These are phyloP conservation scores for Reticulascus tulasneorum DNA, from an alignment of 2,329 filamentous ascomycete genomes.

Conservation along the genomic window DNA sequence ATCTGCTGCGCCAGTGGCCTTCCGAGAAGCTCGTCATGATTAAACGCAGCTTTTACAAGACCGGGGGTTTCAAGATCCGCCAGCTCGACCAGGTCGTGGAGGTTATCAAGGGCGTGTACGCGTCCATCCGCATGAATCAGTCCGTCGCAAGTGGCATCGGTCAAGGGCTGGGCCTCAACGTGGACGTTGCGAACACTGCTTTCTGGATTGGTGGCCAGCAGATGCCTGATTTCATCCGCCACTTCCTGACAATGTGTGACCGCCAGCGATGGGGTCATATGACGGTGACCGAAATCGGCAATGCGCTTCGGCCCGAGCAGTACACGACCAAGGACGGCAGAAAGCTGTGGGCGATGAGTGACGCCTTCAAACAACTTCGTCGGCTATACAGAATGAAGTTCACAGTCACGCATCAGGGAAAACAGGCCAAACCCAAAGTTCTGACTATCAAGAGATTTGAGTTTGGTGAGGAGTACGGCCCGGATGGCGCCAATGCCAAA, in stretches of 20 bases:
- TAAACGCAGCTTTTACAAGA: conserved; percentile 77
- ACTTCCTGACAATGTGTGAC: conserved; percentile 26
- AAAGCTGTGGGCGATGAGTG: conserved; percentile 32
- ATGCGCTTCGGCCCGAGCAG: conserved; percentile 31
- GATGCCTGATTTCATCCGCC: conserved; percentile 15
- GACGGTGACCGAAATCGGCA: conserved; percentile 20
- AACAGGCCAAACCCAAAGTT: conserved; percentile 38
- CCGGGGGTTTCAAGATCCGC: conserved; percentile 42
- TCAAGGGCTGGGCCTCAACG: conserved; percentile 72
- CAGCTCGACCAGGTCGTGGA: conserved; percentile 60
- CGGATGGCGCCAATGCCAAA: conserved; percentile 44
- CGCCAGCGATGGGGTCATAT: conserved; percentile 23
- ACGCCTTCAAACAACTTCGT: conserved; percentile 51
- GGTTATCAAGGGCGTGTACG: conserved; percentile 85
- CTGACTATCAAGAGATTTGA: conserved; percentile 51
- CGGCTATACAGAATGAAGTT: conserved; percentile 55
- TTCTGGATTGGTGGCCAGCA: conserved; percentile 64
- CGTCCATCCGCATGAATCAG: conserved; percentile 74
- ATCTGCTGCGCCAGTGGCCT: conserved; percentile 78
- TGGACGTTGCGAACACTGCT: conserved; percentile 86
- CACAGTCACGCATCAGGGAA: conserved; percentile 49
- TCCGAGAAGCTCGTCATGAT: conserved; percentile 64
- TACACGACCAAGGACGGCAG: conserved; percentile 15
- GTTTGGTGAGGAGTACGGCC: conserved; percentile 39
- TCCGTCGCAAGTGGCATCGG: conserved; percentile 35